Evolutionary conservation across 768 basidiomycete genomes (phyloP), one percentile per base, ranked within the genome.

Genomic region (Pulveroboletus ravenelii): DNA sequence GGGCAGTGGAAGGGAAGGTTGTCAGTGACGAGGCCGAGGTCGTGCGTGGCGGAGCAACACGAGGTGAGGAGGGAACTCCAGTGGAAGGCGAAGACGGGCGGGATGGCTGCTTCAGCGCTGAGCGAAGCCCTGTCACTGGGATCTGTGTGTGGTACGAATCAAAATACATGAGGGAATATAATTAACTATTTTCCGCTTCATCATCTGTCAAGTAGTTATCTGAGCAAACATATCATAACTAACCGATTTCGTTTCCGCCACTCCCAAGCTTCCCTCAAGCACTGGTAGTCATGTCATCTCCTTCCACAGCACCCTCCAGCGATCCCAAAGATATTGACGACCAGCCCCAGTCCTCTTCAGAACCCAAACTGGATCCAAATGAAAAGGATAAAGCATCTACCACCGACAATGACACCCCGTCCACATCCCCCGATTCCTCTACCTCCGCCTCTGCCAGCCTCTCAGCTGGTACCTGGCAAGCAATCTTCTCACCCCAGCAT

Each of bases 401-500:
- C 25, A 12, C 17, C 50, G 27, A 48, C 60, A 8, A 48, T 35
- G 40, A 45, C 15, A 12, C 31, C 17, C 30, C 37, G 10, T 40
- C 42, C 30, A 8, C 55, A 18, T 18, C 49, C n/a, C 4, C 40
- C 18, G 29, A 50, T 18, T 3, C 37, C 10, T 9, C 35, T 38
- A n/a, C 53, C 1, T 34, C 61, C 14, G 17, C 60, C 46, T 57
- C 40, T 40, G 54, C 46, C 48, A 59, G 30, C 57, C 58, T 62
- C 47, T 63, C 64, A 17, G 60, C 58, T 15, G 61, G 62, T 47
- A 69, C 78, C 25, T 92, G 90, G 89, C 90, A 91, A 66, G 89
- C 89, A 34, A 77, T 93, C 29, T 92, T 77, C 70, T 83, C 89
- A 1, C 80, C 87, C 1, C 74, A 83, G 53, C 81, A 88, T 72